Conservation (phyloP, 2,329 filamentous ascomycete genomes). For the Aspergillus clavatus region DNA sequence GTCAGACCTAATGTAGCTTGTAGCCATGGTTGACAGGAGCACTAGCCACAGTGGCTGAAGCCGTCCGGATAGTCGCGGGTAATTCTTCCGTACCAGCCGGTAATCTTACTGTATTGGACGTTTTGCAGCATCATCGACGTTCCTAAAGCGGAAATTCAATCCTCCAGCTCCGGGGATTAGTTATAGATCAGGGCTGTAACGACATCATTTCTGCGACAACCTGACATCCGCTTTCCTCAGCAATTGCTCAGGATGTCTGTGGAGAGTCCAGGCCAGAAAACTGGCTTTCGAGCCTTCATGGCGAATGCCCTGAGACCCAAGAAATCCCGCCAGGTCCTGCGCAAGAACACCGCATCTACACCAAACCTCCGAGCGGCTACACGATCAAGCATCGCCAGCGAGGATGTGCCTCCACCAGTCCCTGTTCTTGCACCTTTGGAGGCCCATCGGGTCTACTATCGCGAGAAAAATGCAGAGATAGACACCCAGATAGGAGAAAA, state of each 20-base stretch:
- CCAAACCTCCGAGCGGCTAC: slow-evolving; percentile 24
- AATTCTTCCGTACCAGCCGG: neutral
- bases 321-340: slow-evolving; percentile 35
- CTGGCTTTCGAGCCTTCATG: slow-evolving; percentile 28
- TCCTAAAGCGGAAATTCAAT: neutral
- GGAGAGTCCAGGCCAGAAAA: slow-evolving; percentile 28
- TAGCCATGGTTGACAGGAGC: neutral
- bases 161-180: neutral
- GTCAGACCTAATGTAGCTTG: neutral
- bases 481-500: slow-evolving; percentile 36
- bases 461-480: slow-evolving; percentile 20
- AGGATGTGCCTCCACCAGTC: slow-evolving; percentile 26
- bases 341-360: slow-evolving; percentile 29
- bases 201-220: neutral
- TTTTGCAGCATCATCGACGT: neutral
- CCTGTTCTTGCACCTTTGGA: slow-evolving; percentile 32
- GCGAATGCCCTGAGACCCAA: slow-evolving; percentile 30
- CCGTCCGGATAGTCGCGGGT: slow-evolving; percentile 1
- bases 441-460: slow-evolving; percentile 33
- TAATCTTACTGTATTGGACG: neutral
- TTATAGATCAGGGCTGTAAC: neutral
- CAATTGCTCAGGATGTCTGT: slow-evolving; percentile 22
- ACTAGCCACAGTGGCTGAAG: slow-evolving; percentile 6
- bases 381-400: slow-evolving; percentile 16
- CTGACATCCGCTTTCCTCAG: neutral